Evolutionary conservation across 1,284 basidiomycete species (phyloP).

Genomic region (Vanrija sp.): DNA sequence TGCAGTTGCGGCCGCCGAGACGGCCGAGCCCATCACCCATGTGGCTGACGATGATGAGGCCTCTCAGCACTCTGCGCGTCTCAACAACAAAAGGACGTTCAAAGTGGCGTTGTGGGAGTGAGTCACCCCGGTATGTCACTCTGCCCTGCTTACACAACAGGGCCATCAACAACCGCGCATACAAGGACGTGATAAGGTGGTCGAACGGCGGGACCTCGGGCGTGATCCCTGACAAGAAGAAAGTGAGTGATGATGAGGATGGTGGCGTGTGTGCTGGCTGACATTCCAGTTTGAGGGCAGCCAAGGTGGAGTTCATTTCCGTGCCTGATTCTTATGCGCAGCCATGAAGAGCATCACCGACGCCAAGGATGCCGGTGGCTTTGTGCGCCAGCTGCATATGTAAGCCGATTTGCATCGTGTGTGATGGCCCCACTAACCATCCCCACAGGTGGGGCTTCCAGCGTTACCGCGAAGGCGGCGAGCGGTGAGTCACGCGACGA

Average conservation of each 20-base stretch:
- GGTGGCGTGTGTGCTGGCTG: background rate
- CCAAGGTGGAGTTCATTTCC: background rate
- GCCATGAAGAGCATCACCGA: constrained; percentile 17
- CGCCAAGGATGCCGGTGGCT: constrained; percentile 11
- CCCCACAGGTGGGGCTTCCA: constrained; percentile 12
- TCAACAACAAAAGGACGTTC: constrained; percentile 6
- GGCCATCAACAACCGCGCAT: constrained; percentile 9
- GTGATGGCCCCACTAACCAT: too few species aligned
- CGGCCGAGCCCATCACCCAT: too few species aligned
- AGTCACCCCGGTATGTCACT: background rate
- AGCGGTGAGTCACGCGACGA: background rate
- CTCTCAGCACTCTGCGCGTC: too few species aligned
- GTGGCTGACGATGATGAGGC: too few species aligned
- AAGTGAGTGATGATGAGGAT: constrained; percentile 1
- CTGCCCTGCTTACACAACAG: background rate
- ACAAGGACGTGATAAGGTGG: constrained; percentile 6
- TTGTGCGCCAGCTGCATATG: constrained; percentile 20
- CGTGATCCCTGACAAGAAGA: constrained; percentile 5
- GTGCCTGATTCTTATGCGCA: background rate
- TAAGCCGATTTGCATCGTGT: background rate
- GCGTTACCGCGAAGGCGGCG: constrained; percentile 1
- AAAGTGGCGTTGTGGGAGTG: constrained; percentile 17
- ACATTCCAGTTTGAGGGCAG: constrained; percentile 11
- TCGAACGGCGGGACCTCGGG: constrained; percentile 4
- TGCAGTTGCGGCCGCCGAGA: too few species aligned